Conservation (phyloP, 2,329 filamentous ascomycete genomes). For the Didymosphaeria variabile region DNA sequence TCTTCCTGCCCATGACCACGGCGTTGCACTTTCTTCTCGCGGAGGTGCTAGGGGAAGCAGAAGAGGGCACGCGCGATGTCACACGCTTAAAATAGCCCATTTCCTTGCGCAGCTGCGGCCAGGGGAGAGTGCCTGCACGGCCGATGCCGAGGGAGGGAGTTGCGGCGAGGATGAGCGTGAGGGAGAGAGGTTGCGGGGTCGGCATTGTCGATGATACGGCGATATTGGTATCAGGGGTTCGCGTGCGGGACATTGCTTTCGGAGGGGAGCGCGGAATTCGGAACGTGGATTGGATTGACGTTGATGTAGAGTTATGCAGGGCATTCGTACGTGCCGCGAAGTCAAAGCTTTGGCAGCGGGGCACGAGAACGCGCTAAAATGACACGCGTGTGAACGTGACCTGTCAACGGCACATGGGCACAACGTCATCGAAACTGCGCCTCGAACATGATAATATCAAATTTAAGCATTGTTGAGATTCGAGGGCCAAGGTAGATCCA, state of each 20-base stretch:
- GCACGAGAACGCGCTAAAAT: slow-evolving; percentile 26
- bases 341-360: slow-evolving; percentile 17
- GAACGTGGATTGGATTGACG: neutral
- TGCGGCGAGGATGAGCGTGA: slow-evolving; percentile 94
- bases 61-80: slow-evolving; percentile 70
- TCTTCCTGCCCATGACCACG: slow-evolving; percentile 97
- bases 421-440: neutral
- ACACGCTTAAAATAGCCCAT: slow-evolving; percentile 96
- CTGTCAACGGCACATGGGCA: neutral
- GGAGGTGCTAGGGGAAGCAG: slow-evolving; percentile 9
- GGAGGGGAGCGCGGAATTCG: neutral
- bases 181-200: slow-evolving; percentile 57
- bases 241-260: slow-evolving; percentile 2
- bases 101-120: slow-evolving; percentile 87
- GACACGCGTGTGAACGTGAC: slow-evolving; percentile 37
- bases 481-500: neutral
- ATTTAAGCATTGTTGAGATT: neutral
- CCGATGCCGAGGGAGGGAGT: slow-evolving; percentile 94
- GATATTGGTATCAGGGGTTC: neutral
- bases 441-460: no score
- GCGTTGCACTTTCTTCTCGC: slow-evolving; percentile 57
- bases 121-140: slow-evolving; percentile 78
- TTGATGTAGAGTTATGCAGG: slow-evolving; percentile 5
- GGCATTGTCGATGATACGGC: slow-evolving; percentile 14
- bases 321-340: neutral